Percentiles rank a stretch among this genome's conserved stretches.
These are phyloP conservation scores for Taphrina communis DNA, from an alignment of 1,139 yeast species.

Conservation along the genomic window DNA sequence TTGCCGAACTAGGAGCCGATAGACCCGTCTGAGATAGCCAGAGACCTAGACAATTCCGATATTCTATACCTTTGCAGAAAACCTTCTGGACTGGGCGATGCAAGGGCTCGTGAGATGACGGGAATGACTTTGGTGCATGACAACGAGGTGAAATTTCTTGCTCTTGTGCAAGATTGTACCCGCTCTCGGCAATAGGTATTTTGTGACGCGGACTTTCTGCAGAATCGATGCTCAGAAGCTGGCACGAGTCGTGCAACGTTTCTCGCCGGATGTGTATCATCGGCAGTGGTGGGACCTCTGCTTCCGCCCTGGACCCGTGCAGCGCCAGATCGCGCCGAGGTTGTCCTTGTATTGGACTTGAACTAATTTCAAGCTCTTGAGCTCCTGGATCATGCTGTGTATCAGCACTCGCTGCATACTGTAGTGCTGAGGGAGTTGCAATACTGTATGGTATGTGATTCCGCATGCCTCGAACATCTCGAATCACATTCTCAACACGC, in stretches of 20 bases:
- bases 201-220: too few relatives aligned
- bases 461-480: neutral
- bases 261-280: too few relatives aligned
- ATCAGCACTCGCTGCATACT: neutral
- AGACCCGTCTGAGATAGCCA: conserved; percentile 23
- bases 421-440: neutral
- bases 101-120: conserved; percentile 25
- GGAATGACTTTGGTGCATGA: neutral
- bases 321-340: too few relatives aligned
- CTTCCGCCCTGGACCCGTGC: too few relatives aligned
- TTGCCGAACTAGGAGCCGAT: neutral
- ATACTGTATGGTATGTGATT: neutral
- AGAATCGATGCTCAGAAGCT: too few relatives aligned
- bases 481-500: neutral
- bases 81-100: neutral
- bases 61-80: conserved; percentile 18
- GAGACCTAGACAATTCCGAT: conserved; percentile 32
- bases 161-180: neutral
- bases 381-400: neutral
- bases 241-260: too few relatives aligned
- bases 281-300: too few relatives aligned
- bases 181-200: too few relatives aligned
- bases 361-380: conserved; percentile 1
- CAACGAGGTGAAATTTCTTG: neutral
- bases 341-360: neutral